These are phyloP conservation scores for Phaeodactylum tricornutum DNA, from an alignment of 108 stramenopile species.

Conservation along the genomic window DNA sequence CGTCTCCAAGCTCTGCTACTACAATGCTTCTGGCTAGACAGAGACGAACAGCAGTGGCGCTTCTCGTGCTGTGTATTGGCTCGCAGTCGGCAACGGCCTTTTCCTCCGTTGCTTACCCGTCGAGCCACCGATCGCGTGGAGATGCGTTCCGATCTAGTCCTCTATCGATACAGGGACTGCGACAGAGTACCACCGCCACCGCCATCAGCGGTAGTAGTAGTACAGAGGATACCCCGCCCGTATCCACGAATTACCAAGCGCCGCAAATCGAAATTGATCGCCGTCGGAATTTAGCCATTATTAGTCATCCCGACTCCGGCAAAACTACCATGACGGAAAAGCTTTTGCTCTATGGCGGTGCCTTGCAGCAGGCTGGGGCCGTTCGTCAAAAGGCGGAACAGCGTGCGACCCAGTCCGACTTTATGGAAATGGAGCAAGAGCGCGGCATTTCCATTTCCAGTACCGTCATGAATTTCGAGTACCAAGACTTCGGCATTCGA, in stretches of 20 bases:
- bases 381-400: slow-evolving; percentile 88
- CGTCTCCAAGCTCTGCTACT: too few species aligned
- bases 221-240: neutral
- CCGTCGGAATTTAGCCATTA: slow-evolving; percentile 92
- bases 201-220: neutral
- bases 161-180: too few species aligned
- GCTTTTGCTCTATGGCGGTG: slow-evolving; percentile 84
- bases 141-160: too few species aligned
- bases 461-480: slow-evolving; percentile 92
- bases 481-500: slow-evolving; percentile 33
- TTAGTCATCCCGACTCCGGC: slow-evolving; percentile 93
- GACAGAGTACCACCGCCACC: too few species aligned
- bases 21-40: too few species aligned
- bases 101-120: too few species aligned
- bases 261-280: slow-evolving; percentile 63
- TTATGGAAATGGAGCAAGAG: slow-evolving; percentile 93
- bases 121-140: too few species aligned
- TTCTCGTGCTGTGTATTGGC: too few species aligned
- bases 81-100: too few species aligned
- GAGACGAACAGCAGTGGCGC: too few species aligned
- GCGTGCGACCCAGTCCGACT: slow-evolving; percentile 75
- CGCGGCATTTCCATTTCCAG: slow-evolving; percentile 89
- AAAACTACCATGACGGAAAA: slow-evolving; percentile 98
- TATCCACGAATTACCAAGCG: slow-evolving; percentile 14
- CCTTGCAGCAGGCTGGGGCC: slow-evolving; percentile 91